Conservation (phyloP, 2,329 filamentous ascomycete genomes). For the Diaporthe australafricana region DNA sequence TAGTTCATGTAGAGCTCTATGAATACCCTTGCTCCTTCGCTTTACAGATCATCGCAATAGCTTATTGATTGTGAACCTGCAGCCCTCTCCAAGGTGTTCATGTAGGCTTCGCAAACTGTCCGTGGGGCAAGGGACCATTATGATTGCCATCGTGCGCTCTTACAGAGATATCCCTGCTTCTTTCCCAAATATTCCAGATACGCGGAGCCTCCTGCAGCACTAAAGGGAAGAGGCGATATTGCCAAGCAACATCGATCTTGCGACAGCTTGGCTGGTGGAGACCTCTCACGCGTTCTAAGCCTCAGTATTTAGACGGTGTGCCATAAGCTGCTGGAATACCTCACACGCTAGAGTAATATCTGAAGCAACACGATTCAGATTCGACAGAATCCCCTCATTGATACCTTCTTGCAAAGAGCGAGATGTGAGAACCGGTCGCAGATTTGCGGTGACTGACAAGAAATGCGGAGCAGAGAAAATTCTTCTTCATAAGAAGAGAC, state of each 20-base stretch:
- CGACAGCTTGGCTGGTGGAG: not conserved
- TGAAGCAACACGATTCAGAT: too few species aligned
- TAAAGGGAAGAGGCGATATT: not conserved
- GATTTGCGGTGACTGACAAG: too few species aligned
- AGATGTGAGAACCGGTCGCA: too few species aligned
- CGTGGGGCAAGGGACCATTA: not conserved
- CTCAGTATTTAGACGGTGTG: not conserved
- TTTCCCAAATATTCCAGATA: too few species aligned
- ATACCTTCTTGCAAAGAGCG: too few species aligned
- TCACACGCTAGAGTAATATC: not conserved
- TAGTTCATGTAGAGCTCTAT: not conserved
- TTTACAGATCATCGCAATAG: not conserved
- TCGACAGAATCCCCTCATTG: too few species aligned
- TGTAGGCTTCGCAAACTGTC: not conserved
- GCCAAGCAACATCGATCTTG: not conserved
- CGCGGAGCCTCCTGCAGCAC: too few species aligned
- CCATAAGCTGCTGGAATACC: too few species aligned
- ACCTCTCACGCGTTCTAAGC: not conserved
- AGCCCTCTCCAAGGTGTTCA: too few species aligned
- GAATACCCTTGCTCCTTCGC: not conserved
- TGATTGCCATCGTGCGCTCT: not conserved
- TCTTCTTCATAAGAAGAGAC: too few species aligned
- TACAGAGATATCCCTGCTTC: not conserved
- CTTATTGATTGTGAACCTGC: too few species aligned
- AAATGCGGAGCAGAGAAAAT: too few species aligned